These are phyloP conservation scores for Boletus coccyginus DNA, from an alignment of 768 basidiomycete species.

Conservation along the genomic window DNA sequence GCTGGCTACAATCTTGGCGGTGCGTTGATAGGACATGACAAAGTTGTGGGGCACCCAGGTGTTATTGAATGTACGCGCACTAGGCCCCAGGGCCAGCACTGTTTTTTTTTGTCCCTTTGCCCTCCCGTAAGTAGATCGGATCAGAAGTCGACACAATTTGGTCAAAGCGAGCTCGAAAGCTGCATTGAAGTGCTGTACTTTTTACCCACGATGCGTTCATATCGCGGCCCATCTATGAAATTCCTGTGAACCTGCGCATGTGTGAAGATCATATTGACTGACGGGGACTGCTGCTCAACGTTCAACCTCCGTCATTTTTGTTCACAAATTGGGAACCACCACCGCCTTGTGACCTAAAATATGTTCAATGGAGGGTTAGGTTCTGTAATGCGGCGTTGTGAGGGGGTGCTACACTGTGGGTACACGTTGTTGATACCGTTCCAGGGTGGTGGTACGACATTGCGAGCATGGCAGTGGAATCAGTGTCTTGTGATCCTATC, in stretches of 20 bases:
- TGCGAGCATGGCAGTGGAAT: not conserved
- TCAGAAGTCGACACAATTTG: slow-evolving; percentile 28
- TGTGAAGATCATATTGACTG: not conserved
- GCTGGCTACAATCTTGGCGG: slow-evolving; percentile 1
- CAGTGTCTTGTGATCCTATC: not conserved
- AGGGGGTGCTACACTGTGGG: not conserved
- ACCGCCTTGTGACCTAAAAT: not conserved
- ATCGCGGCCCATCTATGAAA: slow-evolving; percentile 24
- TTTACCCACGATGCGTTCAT: slow-evolving; percentile 24
- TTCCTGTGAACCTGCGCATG: slow-evolving; percentile 5
- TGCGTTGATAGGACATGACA: not conserved
- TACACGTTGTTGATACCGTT: not conserved
- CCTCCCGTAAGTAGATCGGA: slow-evolving; percentile 16
- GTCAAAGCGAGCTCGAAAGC: slow-evolving; percentile 28
- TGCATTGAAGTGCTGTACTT: slow-evolving; percentile 3
- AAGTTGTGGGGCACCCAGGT: not conserved
- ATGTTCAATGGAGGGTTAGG: not conserved
- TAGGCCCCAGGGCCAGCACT: not conserved
- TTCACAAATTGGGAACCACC: not conserved
- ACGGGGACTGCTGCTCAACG: not conserved
- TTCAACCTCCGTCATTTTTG: not conserved
- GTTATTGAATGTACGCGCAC: not conserved
- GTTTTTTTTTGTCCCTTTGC: not conserved
- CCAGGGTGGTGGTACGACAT: not conserved
- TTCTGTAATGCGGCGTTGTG: not conserved